These are phyloP conservation scores for Penicillium lividum DNA, from an alignment of 495 filamentous ascomycete species.

Conservation along the genomic window DNA sequence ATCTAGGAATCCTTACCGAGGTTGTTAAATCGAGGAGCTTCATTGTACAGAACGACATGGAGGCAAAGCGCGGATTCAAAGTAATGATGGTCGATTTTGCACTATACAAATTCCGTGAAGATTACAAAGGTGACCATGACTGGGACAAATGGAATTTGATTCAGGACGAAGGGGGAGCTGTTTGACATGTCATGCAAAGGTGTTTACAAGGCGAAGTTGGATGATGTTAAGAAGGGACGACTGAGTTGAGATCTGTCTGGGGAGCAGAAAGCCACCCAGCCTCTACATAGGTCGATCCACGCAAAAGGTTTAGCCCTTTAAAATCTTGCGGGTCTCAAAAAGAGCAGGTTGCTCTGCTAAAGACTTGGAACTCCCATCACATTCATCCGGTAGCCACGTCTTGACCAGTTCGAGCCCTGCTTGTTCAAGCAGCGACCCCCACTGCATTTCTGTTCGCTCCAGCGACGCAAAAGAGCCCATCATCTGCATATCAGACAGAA, in stretches of 20 bases:
- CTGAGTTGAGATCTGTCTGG: not conserved
- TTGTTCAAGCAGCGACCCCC: conserved; percentile 31
- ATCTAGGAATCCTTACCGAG: conserved; percentile 29
- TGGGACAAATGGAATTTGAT: conserved; percentile 23
- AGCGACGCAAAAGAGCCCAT: conserved; percentile 32
- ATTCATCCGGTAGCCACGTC: conserved; percentile 23
- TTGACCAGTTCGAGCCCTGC: conserved; percentile 61
- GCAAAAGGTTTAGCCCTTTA: not conserved
- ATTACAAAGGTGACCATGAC: conserved; percentile 22
- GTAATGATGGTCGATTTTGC: conserved; percentile 36
- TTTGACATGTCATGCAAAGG: conserved; percentile 28
- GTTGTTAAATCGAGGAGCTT: conserved; percentile 32
- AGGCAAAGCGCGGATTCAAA: conserved; percentile 10
- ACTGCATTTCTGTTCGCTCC: conserved; percentile 35
- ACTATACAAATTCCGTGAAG: conserved; percentile 24
- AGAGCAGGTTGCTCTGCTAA: conserved; percentile 18
- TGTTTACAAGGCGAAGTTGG: conserved; percentile 15
- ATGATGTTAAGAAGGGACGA: conserved; percentile 2
- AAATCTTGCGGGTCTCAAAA: conserved; percentile 10
- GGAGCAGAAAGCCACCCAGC: too few relatives aligned
- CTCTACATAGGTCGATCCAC: too few relatives aligned
- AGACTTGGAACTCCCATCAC: conserved; percentile 5
- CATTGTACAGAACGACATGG: conserved; percentile 20
- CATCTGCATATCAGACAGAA: conserved; percentile 43
- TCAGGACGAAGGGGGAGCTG: conserved; percentile 31